Conservation (phyloP, 2,329 filamentous ascomycete species). For the Aureobasidium sp. region DNA sequence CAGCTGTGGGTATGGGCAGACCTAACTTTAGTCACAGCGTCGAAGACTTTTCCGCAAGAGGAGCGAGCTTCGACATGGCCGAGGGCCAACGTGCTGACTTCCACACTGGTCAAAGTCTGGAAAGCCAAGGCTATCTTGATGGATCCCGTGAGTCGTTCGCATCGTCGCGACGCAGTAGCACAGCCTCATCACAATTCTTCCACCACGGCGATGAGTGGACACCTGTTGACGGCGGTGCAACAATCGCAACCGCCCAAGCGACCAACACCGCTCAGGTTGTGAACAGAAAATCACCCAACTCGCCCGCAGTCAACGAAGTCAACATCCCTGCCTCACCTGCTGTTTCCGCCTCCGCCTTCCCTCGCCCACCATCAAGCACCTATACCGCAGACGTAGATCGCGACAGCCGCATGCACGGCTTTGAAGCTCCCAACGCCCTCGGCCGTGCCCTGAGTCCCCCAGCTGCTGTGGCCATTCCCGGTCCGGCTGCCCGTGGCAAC, state of each 20-base stretch:
- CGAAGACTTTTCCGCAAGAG: slow-evolving; percentile 32
- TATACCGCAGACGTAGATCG: slow-evolving; percentile 39
- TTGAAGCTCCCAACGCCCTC: neutral
- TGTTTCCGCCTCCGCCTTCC: slow-evolving; percentile 4
- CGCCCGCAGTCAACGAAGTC: slow-evolving; percentile 4
- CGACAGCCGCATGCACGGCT: slow-evolving; percentile 38
- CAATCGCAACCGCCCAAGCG: neutral
- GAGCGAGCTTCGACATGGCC: slow-evolving; percentile 25
- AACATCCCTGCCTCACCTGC: slow-evolving; percentile 17
- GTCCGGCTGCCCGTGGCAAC: slow-evolving; percentile 22
- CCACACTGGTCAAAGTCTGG: slow-evolving; percentile 21
- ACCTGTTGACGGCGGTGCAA: slow-evolving; percentile 20
- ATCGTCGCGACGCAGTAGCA: slow-evolving; percentile 16
- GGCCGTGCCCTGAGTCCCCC: slow-evolving; percentile 16
- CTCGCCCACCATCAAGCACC: slow-evolving; percentile 35
- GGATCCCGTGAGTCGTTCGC: slow-evolving; percentile 24
- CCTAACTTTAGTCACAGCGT: slow-evolving; percentile 59
- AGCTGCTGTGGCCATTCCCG: slow-evolving; percentile 15
- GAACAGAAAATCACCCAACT: slow-evolving; percentile 1
- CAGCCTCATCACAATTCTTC: slow-evolving; percentile 16
- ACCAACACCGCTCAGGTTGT: neutral
- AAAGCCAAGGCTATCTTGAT: slow-evolving; percentile 26
- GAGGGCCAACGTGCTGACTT: slow-evolving; percentile 25
- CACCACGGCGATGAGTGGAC: slow-evolving; percentile 23
- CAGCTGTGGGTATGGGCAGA: slow-evolving; percentile 60